phyloP scores from a whole-genome alignment of 2,329 filamentous ascomycete species.

The Aureobasidium melanogenum region DNA sequence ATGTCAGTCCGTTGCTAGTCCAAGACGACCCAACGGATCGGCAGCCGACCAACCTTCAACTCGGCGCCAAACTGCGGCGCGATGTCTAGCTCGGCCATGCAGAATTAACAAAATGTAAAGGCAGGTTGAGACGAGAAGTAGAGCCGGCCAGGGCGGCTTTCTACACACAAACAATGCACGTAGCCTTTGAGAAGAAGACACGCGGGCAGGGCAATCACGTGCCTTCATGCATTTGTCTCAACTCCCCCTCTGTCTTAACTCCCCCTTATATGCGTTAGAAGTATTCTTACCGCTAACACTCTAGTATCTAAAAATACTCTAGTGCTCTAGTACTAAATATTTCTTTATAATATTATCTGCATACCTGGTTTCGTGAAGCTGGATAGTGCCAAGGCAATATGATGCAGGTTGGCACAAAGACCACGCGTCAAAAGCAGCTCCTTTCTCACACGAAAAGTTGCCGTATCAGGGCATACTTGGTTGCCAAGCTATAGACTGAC shows the following conservation, averaged over 20 bases:
- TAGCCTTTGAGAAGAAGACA: background rate
- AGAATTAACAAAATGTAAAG: background rate
- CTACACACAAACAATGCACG: background rate
- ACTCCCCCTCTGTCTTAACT: no score
- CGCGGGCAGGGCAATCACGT: slow-evolving; percentile 1
- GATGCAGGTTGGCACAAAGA: background rate
- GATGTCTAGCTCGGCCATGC: slow-evolving; percentile 74
- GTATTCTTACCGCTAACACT: no score
- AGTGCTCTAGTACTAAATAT: no score
- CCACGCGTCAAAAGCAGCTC: background rate
- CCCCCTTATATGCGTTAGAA: no score
- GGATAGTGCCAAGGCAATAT: background rate
- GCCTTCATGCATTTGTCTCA: no score
- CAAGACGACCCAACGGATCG: background rate
- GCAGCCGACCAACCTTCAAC: slow-evolving; percentile 61
- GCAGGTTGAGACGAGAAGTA: background rate
- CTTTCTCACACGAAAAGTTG: background rate
- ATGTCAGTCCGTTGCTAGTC: slow-evolving; percentile 11
- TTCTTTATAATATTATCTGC: no score
- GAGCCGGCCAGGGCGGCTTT: background rate
- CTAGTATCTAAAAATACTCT: no score
- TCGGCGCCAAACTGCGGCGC: slow-evolving; percentile 85
- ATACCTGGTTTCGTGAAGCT: no score
- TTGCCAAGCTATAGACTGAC: background rate
- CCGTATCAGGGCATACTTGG: background rate